Percentiles rank a stretch among this genome's conserved stretches.
Evolutionary conservation across 192 early-diverging fungal species (phyloP).

Genomic region (Coemansia sp.): DNA sequence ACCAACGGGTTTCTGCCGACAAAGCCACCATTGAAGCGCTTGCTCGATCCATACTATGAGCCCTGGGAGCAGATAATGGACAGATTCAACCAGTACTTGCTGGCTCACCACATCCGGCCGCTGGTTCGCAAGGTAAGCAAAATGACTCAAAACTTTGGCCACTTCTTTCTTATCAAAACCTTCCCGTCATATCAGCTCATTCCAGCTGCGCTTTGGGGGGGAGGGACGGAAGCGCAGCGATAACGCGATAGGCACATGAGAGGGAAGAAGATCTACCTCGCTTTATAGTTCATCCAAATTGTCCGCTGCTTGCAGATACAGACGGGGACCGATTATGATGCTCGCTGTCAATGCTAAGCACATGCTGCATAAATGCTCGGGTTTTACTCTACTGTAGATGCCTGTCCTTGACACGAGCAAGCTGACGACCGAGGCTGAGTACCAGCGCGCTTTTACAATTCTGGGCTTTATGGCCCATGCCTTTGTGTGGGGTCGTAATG

Average conservation of each 20-base stretch:
- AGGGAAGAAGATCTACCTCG: not conserved
- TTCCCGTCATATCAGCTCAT: not conserved
- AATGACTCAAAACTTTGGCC: not conserved
- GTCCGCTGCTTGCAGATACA: not conserved
- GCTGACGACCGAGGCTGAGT: slow-evolving; percentile 68
- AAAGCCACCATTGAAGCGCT: slow-evolving; percentile 70
- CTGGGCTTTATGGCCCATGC: slow-evolving; percentile 88
- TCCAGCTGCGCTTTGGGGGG: not conserved
- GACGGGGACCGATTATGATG: not conserved
- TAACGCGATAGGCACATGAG: slow-evolving; percentile 14
- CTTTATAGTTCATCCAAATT: not conserved
- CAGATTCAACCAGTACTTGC: slow-evolving; percentile 70
- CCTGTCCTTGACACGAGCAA: slow-evolving; percentile 68
- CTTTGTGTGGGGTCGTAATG: slow-evolving; percentile 89
- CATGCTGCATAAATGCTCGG: not conserved
- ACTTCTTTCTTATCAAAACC: slow-evolving; percentile 2
- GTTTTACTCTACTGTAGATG: slow-evolving; percentile 58
- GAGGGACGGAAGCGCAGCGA: not conserved
- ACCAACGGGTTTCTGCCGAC: slow-evolving; percentile 84
- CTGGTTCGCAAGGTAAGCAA: slow-evolving; percentile 66
- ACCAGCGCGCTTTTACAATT: slow-evolving; percentile 83
- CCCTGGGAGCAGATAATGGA: slow-evolving; percentile 88
- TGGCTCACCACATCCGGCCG: slow-evolving; percentile 69
- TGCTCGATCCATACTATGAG: slow-evolving; percentile 77
- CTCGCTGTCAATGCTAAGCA: not conserved